Evolutionary conservation across 148 eudicot genomes (phyloP).

Genomic region (Simmondsia chinensis): DNA sequence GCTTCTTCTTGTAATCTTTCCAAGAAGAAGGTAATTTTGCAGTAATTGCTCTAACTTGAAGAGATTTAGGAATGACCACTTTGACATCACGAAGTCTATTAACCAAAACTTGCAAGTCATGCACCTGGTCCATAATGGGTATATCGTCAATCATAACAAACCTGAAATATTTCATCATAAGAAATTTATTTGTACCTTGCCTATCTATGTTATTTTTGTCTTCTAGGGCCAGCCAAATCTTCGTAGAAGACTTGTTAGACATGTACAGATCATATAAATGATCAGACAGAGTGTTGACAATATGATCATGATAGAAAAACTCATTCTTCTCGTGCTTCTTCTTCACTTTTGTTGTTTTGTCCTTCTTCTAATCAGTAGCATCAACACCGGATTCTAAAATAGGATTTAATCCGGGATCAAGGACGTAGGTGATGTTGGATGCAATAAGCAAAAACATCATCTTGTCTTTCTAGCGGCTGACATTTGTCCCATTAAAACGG

Average conservation of each 20-base stretch:
- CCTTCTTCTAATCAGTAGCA: neutral
- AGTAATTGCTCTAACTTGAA: constrained; percentile 3
- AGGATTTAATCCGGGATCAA: neutral
- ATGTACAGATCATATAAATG: neutral
- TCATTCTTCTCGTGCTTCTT: constrained; percentile 1
- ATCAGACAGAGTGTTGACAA: constrained; percentile 1
- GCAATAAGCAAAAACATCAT: constrained; percentile 6
- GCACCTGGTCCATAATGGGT: neutral
- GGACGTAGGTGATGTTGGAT: neutral
- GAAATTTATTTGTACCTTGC: neutral
- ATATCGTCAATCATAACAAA: neutral
- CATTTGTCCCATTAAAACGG: neutral
- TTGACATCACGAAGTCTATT: neutral
- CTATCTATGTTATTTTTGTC: neutral
- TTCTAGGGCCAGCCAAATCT: neutral
- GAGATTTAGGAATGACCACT: neutral
- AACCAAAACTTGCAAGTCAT: neutral
- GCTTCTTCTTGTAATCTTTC: constrained; percentile 1
- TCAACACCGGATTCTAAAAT: neutral
- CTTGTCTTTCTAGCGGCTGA: constrained; percentile 5
- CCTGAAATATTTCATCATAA: neutral
- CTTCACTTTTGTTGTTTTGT: neutral
- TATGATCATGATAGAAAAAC: neutral
- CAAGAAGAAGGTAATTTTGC: neutral
- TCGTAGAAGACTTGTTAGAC: neutral